Evolutionary conservation across 306 rosid genomes (phyloP).

Genomic region (Arachis hypogaea): DNA sequence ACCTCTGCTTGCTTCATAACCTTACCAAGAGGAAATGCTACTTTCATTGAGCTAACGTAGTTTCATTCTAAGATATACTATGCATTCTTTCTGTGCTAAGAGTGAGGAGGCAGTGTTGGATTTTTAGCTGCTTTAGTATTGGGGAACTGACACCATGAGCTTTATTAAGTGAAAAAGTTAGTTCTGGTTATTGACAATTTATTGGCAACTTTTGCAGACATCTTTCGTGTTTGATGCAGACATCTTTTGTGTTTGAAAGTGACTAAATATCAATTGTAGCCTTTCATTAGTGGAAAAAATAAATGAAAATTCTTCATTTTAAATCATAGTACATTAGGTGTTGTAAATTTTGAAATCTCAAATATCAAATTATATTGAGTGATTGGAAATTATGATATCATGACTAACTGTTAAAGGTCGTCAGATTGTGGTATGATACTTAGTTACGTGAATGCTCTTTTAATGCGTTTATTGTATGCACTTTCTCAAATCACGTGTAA

Average conservation of each 20-base stretch:
- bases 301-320: background rate
- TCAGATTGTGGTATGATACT: background rate
- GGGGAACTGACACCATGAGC: constrained; percentile 5
- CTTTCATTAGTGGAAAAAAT: background rate
- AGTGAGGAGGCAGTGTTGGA: background rate
- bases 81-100: background rate
- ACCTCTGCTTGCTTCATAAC: constrained; percentile 22
- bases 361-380: constrained; percentile 1
- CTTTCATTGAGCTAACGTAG: constrained; percentile 6
- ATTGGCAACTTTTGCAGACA: constrained; percentile 20
- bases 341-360: constrained; percentile 21
- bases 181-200: constrained; percentile 18
- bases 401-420: constrained; percentile 9
- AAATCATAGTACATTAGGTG: constrained; percentile 4
- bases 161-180: background rate
- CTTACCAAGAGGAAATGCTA: constrained; percentile 17
- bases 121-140: constrained; percentile 1
- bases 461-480: background rate
- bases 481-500: constrained; percentile 2
- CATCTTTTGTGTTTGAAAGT: constrained; percentile 20
- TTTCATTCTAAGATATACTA: constrained; percentile 22
- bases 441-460: constrained; percentile 12
- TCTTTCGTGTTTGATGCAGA: constrained; percentile 23
- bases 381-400: constrained; percentile 19
- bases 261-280: constrained; percentile 4